Evolutionary conservation across 352 stramenopile species (phyloP).

Genomic region (Globisporangium orthogonon): DNA sequence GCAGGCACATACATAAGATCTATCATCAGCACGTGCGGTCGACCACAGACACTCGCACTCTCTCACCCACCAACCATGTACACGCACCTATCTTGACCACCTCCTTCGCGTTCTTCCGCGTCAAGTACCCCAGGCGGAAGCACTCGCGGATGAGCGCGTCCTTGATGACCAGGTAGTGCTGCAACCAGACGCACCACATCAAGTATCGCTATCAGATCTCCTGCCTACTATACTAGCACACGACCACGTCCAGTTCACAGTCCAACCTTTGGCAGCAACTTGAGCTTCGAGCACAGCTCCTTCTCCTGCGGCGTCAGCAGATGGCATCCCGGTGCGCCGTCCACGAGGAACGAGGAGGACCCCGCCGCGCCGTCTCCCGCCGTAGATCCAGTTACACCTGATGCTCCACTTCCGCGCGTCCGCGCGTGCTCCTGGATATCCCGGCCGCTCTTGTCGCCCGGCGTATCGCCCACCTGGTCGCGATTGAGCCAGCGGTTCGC

Average conservation of each 20-base stretch:
- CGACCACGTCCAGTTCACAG: not conserved
- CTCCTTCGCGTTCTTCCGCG: conserved; percentile 71
- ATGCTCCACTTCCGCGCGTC: conserved; percentile 12
- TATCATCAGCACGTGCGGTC: conserved; percentile 17
- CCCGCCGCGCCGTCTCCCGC: conserved; percentile 12
- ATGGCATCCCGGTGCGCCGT: conserved; percentile 77
- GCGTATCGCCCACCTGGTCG: conserved; percentile 26
- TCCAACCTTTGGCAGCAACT: conserved; percentile 83
- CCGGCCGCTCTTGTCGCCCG: conserved; percentile 7
- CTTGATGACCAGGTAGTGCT: conserved; percentile 95
- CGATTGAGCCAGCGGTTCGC: conserved; percentile 66
- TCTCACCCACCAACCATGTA: not conserved
- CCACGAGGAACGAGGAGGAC: conserved; percentile 61
- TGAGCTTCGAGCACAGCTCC: conserved; percentile 85
- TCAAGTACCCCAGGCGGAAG: conserved; percentile 69
- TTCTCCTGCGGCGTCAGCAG: conserved; percentile 89
- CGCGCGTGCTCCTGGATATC: conserved; percentile 15
- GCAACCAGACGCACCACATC: conserved; percentile 4
- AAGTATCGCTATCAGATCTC: not conserved
- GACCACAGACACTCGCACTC: not conserved
- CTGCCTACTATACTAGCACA: not conserved
- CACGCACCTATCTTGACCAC: conserved; percentile 89
- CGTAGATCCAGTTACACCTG: not conserved
- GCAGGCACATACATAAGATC: not conserved
- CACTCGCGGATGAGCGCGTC: conserved; percentile 90